Evolutionary conservation across 441 rosid species (phyloP).

Genomic region (Populus hybrid): DNA sequence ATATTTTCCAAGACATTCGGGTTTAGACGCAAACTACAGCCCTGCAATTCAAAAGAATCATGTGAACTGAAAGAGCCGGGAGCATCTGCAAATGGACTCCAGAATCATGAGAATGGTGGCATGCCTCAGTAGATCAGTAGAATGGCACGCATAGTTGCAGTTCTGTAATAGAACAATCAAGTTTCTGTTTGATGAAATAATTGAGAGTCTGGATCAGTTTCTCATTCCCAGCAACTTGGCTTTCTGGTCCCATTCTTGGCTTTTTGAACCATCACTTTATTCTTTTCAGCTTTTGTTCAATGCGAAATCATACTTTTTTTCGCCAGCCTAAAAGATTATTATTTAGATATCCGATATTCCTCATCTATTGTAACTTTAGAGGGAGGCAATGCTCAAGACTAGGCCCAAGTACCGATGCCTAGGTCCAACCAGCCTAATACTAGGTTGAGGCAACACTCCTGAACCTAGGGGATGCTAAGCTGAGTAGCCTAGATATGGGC

Average conservation of each 20-base stretch:
- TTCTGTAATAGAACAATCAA: conserved; percentile 4
- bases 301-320: too few species aligned
- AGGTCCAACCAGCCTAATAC: too few species aligned
- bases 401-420: too few species aligned
- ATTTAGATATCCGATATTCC: background rate
- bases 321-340: background rate
- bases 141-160: background rate
- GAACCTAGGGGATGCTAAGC: too few species aligned
- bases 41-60: conserved; percentile 44
- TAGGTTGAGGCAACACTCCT: too few species aligned
- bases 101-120: conserved; percentile 23
- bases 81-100: conserved; percentile 16
- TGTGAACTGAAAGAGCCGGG: conserved; percentile 19
- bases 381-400: too few species aligned
- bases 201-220: background rate
- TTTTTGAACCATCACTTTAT: background rate
- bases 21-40: conserved; percentile 51
- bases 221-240: background rate
- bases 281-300: background rate
- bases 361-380: background rate
- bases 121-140: conserved; percentile 13
- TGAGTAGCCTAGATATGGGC: too few species aligned
- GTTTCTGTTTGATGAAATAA: background rate
- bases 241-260: background rate
- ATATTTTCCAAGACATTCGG: conserved; percentile 51